Base-by-base conservation (phyloP, 179 eudicot species). In the Gypsophila paniculata region DNA sequence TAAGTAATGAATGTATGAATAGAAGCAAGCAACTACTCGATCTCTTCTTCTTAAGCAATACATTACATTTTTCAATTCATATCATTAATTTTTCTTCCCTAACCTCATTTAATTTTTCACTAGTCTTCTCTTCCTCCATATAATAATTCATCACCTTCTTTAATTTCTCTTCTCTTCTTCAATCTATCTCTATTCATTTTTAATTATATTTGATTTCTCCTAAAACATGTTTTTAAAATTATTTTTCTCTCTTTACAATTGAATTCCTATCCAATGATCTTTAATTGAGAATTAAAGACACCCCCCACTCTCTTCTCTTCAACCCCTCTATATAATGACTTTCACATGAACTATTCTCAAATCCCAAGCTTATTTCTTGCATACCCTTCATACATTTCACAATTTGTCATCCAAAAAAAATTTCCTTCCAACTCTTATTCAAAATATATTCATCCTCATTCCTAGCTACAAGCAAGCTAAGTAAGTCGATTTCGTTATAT, bases 321-420 rank as follows among this genome's bases (percentile, higher is more conserved):
- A 38, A 11, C 65, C 67, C 67, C 68, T 75, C 82, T 82, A 82
- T 82, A 82, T 79, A 82, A 79, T 79, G 78, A 82, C 73, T 71
- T 76, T 79, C 82, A 82, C 85, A 79, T 79, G 80, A 82, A 76
- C 80, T 76, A 68, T 76, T 63, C 77, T 29, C 72, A 48, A n/a
- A 10, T 55, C 64, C 39, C 71, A 73, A 10, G 18, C 44, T 54
- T 63, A 18, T 53, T 34, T 39, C 8, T 48, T 19, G 42, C 23
- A 65, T 19, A 11, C 66, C 38, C 74, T n/a, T 67, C 57, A 44
- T 65, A 32, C 9, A 34, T 34, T 72, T 73, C 38, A 39, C 46
- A 42, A 29, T 9, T 64, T 34, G 4, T 29, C 44, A 34, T 2
- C 21, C 9, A 9, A 17, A 36, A 65, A 65, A 42, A 38, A 17